Base-by-base conservation (phyloP, 2,329 filamentous ascomycete genomes). In the Fusarium sp. region DNA sequence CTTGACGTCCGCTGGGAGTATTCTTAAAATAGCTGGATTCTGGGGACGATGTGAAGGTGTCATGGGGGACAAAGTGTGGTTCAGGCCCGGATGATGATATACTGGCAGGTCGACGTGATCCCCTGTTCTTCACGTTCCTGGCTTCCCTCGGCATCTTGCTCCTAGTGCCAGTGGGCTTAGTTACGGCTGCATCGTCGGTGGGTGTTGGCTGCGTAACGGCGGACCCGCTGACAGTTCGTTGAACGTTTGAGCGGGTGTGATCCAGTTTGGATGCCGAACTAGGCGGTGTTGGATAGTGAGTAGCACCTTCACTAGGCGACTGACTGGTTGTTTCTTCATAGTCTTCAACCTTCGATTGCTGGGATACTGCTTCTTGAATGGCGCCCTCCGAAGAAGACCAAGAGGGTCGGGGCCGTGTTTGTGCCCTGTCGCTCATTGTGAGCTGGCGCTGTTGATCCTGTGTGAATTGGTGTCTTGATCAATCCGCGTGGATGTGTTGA, bases 131-230 rank as follows among this genome's bases (percentile, higher is more conserved):
- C 22, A 54, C 45, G 33, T 61, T 69, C 49, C 49, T 73, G 14
- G 31, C n/a, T 35, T 75, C 69, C 33, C 57, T 70, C 33, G 31
- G 26, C 15, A 48, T 41, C 28, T 55, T 75, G 31, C 41, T 62
- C 35, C 62, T 73, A 28, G 28, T 61, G 22, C 67, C 36, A 42
- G 38, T 54, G 31, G 62, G 31, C 26, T 56, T 75, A 28, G 48
- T 24, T 17, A 22, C 35, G 38, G 55, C 48, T 51, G 65, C 26
- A 36, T 73, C 59, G 28, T 67, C 65, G 47, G 44, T 70, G 24
- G 66, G 38, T 39, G 72, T 64, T 57, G 63, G 65, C 33, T 75
- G 72, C 69, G 72, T 75, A 75, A 75, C 72, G 55, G 58, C 44
- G 33, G 70, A 70, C 70, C 71, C 70, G 71, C 42, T 67, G 48